Conservation (phyloP, 2,329 filamentous ascomycete genomes). For the Calonectria pseudoturangicola region DNA sequence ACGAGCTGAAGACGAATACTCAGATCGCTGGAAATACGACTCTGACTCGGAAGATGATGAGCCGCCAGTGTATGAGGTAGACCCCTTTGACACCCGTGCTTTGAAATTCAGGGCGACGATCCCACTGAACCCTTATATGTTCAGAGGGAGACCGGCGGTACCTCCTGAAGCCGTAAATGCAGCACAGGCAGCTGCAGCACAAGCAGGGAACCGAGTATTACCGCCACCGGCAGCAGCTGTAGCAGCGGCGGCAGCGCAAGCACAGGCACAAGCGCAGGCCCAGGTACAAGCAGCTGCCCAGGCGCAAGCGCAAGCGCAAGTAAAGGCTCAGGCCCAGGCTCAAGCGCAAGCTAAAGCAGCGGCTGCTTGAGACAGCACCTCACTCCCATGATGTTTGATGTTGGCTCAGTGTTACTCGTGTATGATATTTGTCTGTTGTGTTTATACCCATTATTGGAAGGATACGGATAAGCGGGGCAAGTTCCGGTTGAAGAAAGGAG, state of each 20-base stretch:
- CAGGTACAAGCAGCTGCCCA: conserved; percentile 56
- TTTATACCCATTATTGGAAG: conserved; percentile 54
- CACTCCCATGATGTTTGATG: conserved; percentile 15
- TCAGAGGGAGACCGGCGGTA: conserved; percentile 61
- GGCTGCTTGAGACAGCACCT: conserved; percentile 28
- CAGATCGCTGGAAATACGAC: conserved; percentile 90
- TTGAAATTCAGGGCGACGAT: conserved; percentile 78
- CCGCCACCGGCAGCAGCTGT: neutral
- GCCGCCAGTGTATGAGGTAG: conserved; percentile 82
- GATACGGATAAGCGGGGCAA: conserved; percentile 33
- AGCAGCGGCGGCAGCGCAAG: conserved; percentile 49
- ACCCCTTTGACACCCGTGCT: conserved; percentile 78
- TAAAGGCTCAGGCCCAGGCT: conserved; percentile 47
- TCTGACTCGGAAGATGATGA: conserved; percentile 91
- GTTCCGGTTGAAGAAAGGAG: conserved; percentile 27
- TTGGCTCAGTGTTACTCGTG: conserved; percentile 41
- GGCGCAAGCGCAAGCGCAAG: conserved; percentile 49
- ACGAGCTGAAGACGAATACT: conserved; percentile 66
- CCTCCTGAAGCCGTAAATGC: conserved; percentile 54
- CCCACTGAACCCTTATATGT: conserved; percentile 67
- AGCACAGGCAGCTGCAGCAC: conserved; percentile 24
- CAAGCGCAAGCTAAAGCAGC: conserved; percentile 50
- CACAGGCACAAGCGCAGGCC: conserved; percentile 51
- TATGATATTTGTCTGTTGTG: conserved; percentile 54
- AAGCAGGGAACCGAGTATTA: conserved; percentile 2